Evolutionary conservation across 345 rosid genomes (phyloP).

Genomic region (Psidium guajava): DNA sequence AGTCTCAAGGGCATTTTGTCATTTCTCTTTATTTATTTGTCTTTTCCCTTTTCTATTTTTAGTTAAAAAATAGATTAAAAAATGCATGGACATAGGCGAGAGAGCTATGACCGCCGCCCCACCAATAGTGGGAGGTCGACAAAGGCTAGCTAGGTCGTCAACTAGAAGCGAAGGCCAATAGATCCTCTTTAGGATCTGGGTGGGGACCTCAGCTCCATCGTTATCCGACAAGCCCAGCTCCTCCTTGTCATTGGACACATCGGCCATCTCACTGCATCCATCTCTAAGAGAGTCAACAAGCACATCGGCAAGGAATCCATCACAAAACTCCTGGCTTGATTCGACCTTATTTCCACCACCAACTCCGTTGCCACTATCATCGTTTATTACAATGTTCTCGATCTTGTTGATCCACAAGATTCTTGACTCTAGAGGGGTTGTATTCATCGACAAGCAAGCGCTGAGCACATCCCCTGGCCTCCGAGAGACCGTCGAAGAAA

Average conservation of each 20-base stretch:
- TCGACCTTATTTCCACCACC: conserved; percentile 12
- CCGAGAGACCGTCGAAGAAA: conserved; percentile 10
- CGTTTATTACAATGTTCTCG: conserved; percentile 38
- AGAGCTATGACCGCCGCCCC: no score
- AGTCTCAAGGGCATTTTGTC: no score
- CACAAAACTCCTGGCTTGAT: conserved; percentile 5
- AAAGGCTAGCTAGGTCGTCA: no score
- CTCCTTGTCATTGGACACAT: conserved; percentile 23
- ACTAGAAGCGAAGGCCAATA: no score
- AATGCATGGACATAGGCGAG: no score
- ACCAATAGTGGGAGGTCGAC: no score
- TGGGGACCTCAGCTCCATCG: background rate
- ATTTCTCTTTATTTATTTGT: no score
- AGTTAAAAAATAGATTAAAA: no score
- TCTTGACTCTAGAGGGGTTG: conserved; percentile 12
- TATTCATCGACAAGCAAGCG: background rate
- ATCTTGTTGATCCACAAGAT: conserved; percentile 30
- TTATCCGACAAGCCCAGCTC: conserved; percentile 7
- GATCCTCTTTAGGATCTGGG: no score
- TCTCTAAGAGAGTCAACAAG: conserved; percentile 28
- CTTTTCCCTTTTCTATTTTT: no score
- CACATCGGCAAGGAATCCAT: conserved; percentile 31
- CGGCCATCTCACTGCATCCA: conserved; percentile 5
- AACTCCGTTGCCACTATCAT: conserved; percentile 3
- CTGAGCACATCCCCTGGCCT: background rate